Conservation (phyloP, 345 rosid genomes). For the Cardamine chenopodiifolia region DNA sequence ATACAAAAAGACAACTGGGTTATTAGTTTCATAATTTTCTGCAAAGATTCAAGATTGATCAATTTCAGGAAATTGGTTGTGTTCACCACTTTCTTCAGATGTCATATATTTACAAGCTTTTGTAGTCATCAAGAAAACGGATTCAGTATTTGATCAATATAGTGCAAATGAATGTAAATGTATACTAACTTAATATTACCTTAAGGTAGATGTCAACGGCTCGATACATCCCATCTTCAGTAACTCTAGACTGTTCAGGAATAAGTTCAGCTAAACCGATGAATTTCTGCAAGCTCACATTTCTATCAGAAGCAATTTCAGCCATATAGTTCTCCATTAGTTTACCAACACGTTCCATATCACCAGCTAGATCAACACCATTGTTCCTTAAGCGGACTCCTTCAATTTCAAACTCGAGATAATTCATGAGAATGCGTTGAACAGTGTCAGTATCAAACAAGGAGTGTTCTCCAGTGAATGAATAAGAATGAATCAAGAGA, state of each 20-base stretch:
- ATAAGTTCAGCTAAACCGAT: slow-evolving; percentile 71
- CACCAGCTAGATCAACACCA: slow-evolving; percentile 53
- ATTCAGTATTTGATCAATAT: too few species aligned
- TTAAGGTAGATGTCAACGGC: slow-evolving; percentile 90
- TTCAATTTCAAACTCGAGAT: slow-evolving; percentile 63
- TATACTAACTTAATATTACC: slow-evolving; percentile 46
- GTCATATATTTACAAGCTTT: too few species aligned
- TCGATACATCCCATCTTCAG: slow-evolving; percentile 91
- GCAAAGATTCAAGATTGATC: too few species aligned
- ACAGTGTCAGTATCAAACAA: slow-evolving; percentile 82
- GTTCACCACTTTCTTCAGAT: too few species aligned
- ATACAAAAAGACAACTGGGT: too few species aligned
- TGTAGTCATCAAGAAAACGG: too few species aligned
- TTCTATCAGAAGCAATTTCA: slow-evolving; percentile 83
- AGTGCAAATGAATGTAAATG: background rate
- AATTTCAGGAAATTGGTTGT: too few species aligned
- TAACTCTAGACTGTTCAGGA: slow-evolving; percentile 74
- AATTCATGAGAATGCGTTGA: slow-evolving; percentile 74
- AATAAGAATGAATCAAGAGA: slow-evolving; percentile 80
- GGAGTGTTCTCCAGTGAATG: slow-evolving; percentile 69
- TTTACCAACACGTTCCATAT: slow-evolving; percentile 83
- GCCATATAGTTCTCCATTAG: slow-evolving; percentile 86
- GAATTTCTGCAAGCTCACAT: slow-evolving; percentile 63
- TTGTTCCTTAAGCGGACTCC: slow-evolving; percentile 48
- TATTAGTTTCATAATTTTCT: too few species aligned